A percentile compares a stretch with the other conserved stretches of the same genome.
Conservation (phyloP, 805 yeast genomes). For the Saccharomycopsis guyanensis region DNA sequence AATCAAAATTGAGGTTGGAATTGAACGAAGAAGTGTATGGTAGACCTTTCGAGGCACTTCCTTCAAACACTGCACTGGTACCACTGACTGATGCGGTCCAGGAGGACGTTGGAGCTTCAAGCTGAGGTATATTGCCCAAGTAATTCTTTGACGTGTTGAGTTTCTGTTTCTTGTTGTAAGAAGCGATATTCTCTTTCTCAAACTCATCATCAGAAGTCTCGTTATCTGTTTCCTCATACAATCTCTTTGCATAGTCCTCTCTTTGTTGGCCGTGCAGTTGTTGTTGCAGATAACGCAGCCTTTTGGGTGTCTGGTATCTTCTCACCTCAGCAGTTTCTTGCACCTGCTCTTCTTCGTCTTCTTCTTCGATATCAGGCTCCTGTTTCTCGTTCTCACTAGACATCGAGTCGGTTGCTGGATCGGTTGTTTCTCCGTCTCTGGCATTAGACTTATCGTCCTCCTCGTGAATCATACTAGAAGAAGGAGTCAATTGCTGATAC, state of each 20-base stretch:
- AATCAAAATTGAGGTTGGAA: slow-evolving; percentile 55
- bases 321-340: not conserved
- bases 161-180: slow-evolving; percentile 22
- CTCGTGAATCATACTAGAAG: slow-evolving; percentile 18
- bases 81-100: slow-evolving; percentile 38
- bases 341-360: not conserved
- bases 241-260: slow-evolving; percentile 9
- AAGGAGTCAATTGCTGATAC: slow-evolving; percentile 19
- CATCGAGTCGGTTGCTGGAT: slow-evolving; percentile 12
- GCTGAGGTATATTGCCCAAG: slow-evolving; percentile 28
- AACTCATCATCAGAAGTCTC: slow-evolving; percentile 20
- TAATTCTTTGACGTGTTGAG: slow-evolving; percentile 23
- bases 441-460: slow-evolving; percentile 10
- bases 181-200: slow-evolving; percentile 19
- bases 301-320: not conserved
- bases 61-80: slow-evolving; percentile 29
- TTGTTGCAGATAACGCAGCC: too few species aligned
- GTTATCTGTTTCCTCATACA: slow-evolving; percentile 13
- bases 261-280: too few species aligned
- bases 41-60: slow-evolving; percentile 19
- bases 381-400: slow-evolving; percentile 17
- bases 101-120: slow-evolving; percentile 33
- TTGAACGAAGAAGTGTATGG: slow-evolving; percentile 61
- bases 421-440: slow-evolving; percentile 1
- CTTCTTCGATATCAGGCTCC: not conserved